Conservation (phyloP, 345 rosid species). For the Bruguiera sexangula region DNA sequence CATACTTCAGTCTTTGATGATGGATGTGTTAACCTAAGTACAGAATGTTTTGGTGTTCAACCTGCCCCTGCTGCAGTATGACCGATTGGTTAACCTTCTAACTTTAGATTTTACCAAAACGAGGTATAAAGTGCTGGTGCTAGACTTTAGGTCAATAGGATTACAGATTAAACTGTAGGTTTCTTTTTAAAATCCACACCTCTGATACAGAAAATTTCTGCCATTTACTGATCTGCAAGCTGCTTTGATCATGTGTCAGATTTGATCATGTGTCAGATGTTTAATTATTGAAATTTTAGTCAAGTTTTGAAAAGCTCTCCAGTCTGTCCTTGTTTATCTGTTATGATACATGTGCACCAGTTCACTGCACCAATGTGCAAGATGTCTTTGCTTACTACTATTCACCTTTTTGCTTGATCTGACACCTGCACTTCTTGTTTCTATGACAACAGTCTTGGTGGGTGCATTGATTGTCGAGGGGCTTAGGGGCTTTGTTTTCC, state of each 20-base stretch:
- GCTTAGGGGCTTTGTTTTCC: conserved; percentile 31
- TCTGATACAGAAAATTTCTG: not conserved
- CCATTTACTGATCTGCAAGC: not conserved
- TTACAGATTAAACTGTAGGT: not conserved
- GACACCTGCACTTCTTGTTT: conserved; percentile 12
- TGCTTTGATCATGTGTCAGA: not conserved
- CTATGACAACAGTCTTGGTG: conserved; percentile 30
- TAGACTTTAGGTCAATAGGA: not conserved
- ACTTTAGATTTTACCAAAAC: not conserved
- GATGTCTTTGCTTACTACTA: not conserved
- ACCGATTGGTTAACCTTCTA: not conserved
- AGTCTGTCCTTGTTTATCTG: not conserved
- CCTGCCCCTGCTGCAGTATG: not conserved
- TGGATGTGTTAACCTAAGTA: not conserved
- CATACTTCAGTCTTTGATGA: not conserved
- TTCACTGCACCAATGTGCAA: not conserved
- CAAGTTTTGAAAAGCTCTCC: too few relatives aligned
- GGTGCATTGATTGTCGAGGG: conserved; percentile 35
- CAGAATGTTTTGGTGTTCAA: not conserved
- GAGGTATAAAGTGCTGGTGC: not conserved
- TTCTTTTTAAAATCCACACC: not conserved
- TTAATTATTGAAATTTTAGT: too few relatives aligned
- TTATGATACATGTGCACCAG: not conserved
- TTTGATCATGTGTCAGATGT: not conserved
- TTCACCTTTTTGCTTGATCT: conserved; percentile 2